Conservation (phyloP, 2,329 filamentous ascomycete species). For the Akanthomyces muscarius region DNA sequence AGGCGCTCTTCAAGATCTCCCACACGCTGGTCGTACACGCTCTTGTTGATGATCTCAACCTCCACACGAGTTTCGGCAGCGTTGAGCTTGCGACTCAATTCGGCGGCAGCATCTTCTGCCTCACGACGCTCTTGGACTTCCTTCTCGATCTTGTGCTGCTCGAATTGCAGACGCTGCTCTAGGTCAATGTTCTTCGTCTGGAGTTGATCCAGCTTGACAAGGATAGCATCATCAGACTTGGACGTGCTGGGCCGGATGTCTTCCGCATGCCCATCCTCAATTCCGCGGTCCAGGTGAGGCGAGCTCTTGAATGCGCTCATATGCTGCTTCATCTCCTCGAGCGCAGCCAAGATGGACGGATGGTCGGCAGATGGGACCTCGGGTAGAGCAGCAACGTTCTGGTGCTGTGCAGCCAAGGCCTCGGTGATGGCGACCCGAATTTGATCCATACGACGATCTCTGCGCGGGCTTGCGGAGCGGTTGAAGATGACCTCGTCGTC, state of each 20-base stretch:
- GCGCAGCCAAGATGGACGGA: slow-evolving; percentile 58
- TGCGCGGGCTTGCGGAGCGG: slow-evolving; percentile 71
- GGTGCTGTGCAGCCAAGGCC: slow-evolving; percentile 59
- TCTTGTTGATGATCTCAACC: slow-evolving; percentile 58
- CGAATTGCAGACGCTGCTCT: slow-evolving; percentile 51
- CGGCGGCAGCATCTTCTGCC: slow-evolving; percentile 51
- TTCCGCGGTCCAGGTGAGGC: slow-evolving; percentile 10
- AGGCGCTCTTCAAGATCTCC: slow-evolving; percentile 67
- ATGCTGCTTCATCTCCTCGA: slow-evolving; percentile 60
- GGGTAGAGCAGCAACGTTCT: slow-evolving; percentile 29
- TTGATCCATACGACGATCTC: slow-evolving; percentile 77
- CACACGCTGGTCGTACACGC: slow-evolving; percentile 56
- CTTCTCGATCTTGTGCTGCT: slow-evolving; percentile 46
- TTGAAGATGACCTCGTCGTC: slow-evolving; percentile 67
- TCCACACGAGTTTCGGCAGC: slow-evolving; percentile 56
- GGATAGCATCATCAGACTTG: slow-evolving; percentile 48
- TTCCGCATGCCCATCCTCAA: slow-evolving; percentile 61
- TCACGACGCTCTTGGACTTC: slow-evolving; percentile 46
- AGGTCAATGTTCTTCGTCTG: slow-evolving; percentile 57
- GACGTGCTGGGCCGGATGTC: slow-evolving; percentile 38
- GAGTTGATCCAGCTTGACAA: slow-evolving; percentile 54
- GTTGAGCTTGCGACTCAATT: slow-evolving; percentile 52
- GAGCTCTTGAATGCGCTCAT: slow-evolving; percentile 22
- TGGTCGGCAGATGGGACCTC: slow-evolving; percentile 26
- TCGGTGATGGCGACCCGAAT: slow-evolving; percentile 72